Base-by-base conservation (phyloP, 2,329 filamentous ascomycete species). In the Talaromyces sp. region DNA sequence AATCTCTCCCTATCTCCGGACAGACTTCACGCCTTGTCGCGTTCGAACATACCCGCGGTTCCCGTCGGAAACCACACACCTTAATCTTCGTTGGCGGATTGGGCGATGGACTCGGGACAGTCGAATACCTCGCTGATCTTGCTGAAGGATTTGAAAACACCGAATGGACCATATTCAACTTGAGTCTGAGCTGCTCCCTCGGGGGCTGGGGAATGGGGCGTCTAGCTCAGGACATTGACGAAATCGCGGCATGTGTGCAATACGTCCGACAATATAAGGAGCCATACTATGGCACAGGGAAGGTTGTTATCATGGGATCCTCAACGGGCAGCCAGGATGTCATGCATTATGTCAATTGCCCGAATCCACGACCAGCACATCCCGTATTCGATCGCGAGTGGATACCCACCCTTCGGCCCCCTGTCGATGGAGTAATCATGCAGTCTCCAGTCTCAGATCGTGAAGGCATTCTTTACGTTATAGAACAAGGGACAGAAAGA, bases 361-460 rank as follows among this genome's bases (percentile, higher is more conserved):
- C 71, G 6, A 77, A 76, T 49, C 75, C 70, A 3, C 54, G 67
- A 58, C 62, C 63, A 30, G 27, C 61, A 66, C 27, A 66, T 67
- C 14, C 70, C 54, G 45, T 64, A 11, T 61, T 66, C 29, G 65
- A 68, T 44, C 54, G 50, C 3, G 47, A 54, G 19, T 53, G 60
- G 24, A 48, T 48, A 20, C 60, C 72, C 24, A 57, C 71, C 4
- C 71, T 73, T 33, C 72, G 81, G 14, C 80, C 82, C 0, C 75
- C 49, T 0, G 74, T 95, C 2, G 84, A 92, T 52, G 90, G 87
- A 16, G 85, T 85, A 37, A 86, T 96, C 32, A 74, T 96, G 49
- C 91, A 95, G 69, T 89, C 87, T 0, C 85, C 88, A 0, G 86
- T 92, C 2, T 89, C 84, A 1, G 90, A 95, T 68, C 80, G 90